Conservation (phyloP, 2,329 filamentous ascomycete species). For the Alternaria panax region DNA sequence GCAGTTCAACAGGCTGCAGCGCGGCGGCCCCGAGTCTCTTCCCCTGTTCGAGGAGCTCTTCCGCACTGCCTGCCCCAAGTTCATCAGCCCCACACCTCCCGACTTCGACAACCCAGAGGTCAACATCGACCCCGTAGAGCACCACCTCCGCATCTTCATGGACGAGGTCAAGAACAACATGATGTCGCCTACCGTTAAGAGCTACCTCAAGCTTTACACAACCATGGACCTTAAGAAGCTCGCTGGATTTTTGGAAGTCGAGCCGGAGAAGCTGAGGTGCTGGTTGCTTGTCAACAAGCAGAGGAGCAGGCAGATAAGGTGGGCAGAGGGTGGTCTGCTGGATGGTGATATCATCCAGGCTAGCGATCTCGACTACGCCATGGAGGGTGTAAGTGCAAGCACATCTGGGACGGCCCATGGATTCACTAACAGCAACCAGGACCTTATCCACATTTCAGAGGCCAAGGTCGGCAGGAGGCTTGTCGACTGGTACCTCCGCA, state of each 20-base stretch:
- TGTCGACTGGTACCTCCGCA: conserved; percentile 98
- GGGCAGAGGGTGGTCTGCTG: conserved; percentile 86
- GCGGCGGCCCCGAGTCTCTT: conserved; percentile 91
- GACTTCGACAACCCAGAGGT: conserved; percentile 97
- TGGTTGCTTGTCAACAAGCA: conserved; percentile 99
- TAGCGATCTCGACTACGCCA: conserved; percentile 94
- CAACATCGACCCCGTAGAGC: conserved; percentile 96
- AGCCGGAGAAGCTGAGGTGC: conserved; percentile 92
- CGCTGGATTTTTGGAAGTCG: conserved; percentile 93
- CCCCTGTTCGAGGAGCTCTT: conserved; percentile 99
- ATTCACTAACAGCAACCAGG: conserved; percentile 59
- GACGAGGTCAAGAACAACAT: conserved; percentile 99
- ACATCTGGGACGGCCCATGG: neutral
- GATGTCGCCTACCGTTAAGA: conserved; percentile 96
- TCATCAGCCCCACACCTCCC: conserved; percentile 95
- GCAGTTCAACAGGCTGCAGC: conserved; percentile 95
- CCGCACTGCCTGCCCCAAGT: conserved; percentile 97
- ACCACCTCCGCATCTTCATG: conserved; percentile 98
- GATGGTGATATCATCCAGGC: conserved; percentile 93
- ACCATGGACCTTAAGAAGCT: conserved; percentile 99
- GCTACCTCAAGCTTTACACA: conserved; percentile 98
- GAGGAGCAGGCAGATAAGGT: conserved; percentile 93
- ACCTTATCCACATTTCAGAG: conserved; percentile 98
- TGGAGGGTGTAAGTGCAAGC: conserved; percentile 79
- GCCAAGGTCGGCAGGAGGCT: conserved; percentile 97